Evolutionary conservation across 805 yeast species (phyloP).

Genomic region (Starmerella vaccinii): DNA sequence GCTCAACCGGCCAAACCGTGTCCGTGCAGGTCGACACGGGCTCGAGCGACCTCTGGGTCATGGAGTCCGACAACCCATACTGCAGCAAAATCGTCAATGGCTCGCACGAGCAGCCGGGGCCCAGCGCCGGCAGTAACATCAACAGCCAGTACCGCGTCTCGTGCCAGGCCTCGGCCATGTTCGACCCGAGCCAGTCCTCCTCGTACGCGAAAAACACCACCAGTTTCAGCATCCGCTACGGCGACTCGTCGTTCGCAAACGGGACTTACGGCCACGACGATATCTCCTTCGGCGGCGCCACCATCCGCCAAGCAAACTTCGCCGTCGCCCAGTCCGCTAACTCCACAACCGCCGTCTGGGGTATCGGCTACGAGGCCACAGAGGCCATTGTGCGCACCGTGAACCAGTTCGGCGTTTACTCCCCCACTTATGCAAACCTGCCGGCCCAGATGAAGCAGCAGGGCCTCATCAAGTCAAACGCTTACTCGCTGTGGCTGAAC

Average conservation of each 20-base stretch:
- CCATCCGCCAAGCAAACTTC: conserved; percentile 46
- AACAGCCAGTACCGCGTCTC: conserved; percentile 10
- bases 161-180: conserved; percentile 25
- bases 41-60: conserved; percentile 64
- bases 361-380: conserved; percentile 30
- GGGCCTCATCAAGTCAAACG: conserved; percentile 35
- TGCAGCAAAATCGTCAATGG: conserved; percentile 21
- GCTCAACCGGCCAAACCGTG: conserved; percentile 47
- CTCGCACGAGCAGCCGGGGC: not conserved
- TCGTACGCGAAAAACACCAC: conserved; percentile 19
- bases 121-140: not conserved
- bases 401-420: conserved; percentile 14
- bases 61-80: conserved; percentile 40
- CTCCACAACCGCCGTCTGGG: conserved; percentile 47
- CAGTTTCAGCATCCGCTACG: conserved; percentile 27
- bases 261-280: conserved; percentile 56
- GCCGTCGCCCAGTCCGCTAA: conserved; percentile 65
- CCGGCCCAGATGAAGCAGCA: conserved; percentile 32
- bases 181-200: conserved; percentile 23
- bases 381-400: conserved; percentile 32
- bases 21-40: conserved; percentile 62
- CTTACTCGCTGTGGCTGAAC: conserved; percentile 42
- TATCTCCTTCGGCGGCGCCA: conserved; percentile 43
- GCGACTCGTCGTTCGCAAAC: conserved; percentile 42
- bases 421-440: conserved; percentile 28